Conservation (phyloP, 768 basidiomycete genomes). For the Pleurotus salmoneostramineus region DNA sequence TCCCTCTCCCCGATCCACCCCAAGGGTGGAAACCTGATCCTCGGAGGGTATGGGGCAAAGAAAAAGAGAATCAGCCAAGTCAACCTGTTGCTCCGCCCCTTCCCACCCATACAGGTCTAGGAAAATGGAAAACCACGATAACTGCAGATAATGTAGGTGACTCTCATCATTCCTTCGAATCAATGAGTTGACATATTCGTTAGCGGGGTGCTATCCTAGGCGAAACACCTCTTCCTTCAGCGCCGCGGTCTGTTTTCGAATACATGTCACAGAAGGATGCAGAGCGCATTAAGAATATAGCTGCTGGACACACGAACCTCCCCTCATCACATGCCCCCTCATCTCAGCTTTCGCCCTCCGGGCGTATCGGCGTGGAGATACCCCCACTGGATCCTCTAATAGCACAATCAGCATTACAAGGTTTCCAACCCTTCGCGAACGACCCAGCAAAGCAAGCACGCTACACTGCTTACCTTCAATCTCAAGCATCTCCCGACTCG, state of each 20-base stretch:
- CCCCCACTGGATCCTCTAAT: constrained; percentile 71
- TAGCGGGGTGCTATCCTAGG: constrained; percentile 84
- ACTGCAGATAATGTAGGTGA: constrained; percentile 70
- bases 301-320: constrained; percentile 25
- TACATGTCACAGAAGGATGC: constrained; percentile 90
- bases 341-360: background rate
- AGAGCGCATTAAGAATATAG: constrained; percentile 72
- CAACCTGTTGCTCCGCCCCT: constrained; percentile 13
- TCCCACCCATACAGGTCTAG: constrained; percentile 16
- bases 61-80: constrained; percentile 41
- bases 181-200: background rate
- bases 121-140: constrained; percentile 51
- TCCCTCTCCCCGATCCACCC: constrained; percentile 79
- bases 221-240: constrained; percentile 67
- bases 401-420: constrained; percentile 81
- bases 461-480: constrained; percentile 77
- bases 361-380: constrained; percentile 34
- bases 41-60: constrained; percentile 60
- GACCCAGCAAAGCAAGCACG: constrained; percentile 80
- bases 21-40: constrained; percentile 86
- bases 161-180: background rate
- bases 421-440: constrained; percentile 84
- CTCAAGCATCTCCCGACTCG: constrained; percentile 53
- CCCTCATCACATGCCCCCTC: constrained; percentile 16
- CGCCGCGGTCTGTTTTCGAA: constrained; percentile 86